A percentile compares a stretch with the other conserved stretches of the same genome.
Evolutionary conservation across 257 asterid species (phyloP).

Genomic region (Salvia miltiorrhiza): DNA sequence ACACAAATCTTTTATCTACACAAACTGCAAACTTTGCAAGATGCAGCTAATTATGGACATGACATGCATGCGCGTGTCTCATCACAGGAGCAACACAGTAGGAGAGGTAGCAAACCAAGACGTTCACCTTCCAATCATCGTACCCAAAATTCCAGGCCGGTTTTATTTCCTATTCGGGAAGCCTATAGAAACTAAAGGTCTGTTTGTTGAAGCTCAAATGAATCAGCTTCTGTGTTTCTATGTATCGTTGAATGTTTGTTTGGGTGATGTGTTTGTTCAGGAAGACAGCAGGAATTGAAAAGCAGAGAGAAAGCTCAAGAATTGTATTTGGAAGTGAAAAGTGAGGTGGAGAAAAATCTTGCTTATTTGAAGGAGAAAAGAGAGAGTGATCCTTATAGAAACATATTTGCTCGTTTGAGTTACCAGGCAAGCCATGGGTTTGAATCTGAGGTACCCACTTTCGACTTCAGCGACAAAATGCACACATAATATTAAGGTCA

Average conservation of each 20-base stretch:
- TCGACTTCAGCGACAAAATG: constrained; percentile 29
- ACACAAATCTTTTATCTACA: not conserved
- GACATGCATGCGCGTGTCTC: not conserved
- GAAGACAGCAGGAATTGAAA: constrained; percentile 60
- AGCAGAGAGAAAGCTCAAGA: constrained; percentile 60
- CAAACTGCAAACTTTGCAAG: not conserved
- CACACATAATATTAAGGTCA: not conserved
- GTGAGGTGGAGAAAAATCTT: constrained; percentile 62
- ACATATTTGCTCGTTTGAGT: constrained; percentile 45
- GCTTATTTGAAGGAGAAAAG: constrained; percentile 65
- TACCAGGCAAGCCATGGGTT: constrained; percentile 72
- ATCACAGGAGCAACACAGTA: constrained; percentile 35
- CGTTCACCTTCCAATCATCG: constrained; percentile 58
- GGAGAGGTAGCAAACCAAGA: constrained; percentile 87
- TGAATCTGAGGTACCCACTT: constrained; percentile 70
- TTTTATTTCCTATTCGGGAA: constrained; percentile 78
- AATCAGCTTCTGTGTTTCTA: not conserved
- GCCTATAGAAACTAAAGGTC: constrained; percentile 85
- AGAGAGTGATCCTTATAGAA: constrained; percentile 68
- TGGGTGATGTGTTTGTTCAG: constrained; percentile 32
- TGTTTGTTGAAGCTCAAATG: not conserved
- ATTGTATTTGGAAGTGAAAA: constrained; percentile 67
- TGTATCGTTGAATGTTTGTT: not conserved
- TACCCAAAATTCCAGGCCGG: constrained; percentile 86
- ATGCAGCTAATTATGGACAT: too few species aligned